Evolutionary conservation across 192 early-diverging fungal species (phyloP).

Genomic region (Linnemannia schmuckeri): DNA sequence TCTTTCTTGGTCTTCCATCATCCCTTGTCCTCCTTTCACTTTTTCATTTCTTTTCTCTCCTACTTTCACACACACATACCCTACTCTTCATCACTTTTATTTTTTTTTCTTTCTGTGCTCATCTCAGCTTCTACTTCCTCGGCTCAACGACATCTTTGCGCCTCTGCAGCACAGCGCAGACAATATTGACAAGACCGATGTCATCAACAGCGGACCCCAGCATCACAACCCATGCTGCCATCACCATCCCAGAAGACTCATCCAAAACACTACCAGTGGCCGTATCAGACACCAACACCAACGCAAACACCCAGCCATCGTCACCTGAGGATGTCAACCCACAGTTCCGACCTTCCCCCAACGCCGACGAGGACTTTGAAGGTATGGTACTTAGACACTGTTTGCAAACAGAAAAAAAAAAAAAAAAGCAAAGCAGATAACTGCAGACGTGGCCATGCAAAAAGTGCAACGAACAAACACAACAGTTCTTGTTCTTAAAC

Average conservation of each 20-base stretch:
- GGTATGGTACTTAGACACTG: conserved; percentile 13
- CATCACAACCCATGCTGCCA: background rate
- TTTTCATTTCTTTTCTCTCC: background rate
- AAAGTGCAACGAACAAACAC: background rate
- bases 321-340: conserved; percentile 43
- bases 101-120: background rate
- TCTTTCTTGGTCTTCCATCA: background rate
- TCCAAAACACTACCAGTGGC: background rate
- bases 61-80: background rate
- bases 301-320: background rate
- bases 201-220: conserved; percentile 7
- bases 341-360: conserved; percentile 42
- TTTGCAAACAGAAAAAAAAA: background rate
- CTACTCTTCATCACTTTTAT: background rate
- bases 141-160: background rate
- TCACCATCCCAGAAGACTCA: conserved; percentile 3
- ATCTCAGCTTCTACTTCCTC: background rate
- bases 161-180: background rate
- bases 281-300: background rate
- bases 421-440: background rate
- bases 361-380: conserved; percentile 37
- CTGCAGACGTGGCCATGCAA: background rate
- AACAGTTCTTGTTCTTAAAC: background rate
- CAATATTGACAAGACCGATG: background rate
- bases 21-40: background rate